Evolutionary conservation across 2,329 filamentous ascomycete genomes (phyloP).

Genomic region (Penicillium palitans): DNA sequence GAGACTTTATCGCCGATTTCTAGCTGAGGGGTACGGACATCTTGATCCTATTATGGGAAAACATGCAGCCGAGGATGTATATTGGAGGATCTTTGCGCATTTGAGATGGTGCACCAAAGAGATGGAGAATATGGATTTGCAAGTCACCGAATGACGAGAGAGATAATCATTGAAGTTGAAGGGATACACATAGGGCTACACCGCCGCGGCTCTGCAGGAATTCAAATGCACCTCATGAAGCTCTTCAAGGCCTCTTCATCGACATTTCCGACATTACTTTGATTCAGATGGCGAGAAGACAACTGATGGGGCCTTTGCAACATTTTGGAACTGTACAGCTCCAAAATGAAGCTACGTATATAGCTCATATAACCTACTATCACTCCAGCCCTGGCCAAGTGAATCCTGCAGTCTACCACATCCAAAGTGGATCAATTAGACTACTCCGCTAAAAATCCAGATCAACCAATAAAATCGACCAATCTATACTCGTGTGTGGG

Average conservation of each 20-base stretch:
- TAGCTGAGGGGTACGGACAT: constrained; percentile 29
- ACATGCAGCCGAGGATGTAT: constrained; percentile 19
- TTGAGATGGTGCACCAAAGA: background rate
- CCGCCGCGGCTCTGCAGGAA: background rate
- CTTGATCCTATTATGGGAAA: constrained; percentile 30
- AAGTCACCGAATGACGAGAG: background rate
- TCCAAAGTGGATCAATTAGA: constrained; percentile 5
- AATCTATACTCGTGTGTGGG: background rate
- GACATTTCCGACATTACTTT: background rate
- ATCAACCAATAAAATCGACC: background rate
- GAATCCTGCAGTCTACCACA: background rate
- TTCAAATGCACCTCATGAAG: background rate
- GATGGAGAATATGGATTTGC: background rate
- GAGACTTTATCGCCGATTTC: constrained; percentile 19
- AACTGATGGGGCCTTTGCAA: background rate
- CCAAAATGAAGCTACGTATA: background rate
- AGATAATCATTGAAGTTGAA: background rate
- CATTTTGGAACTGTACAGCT: background rate
- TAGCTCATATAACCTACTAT: background rate
- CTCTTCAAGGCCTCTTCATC: background rate
- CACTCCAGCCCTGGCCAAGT: background rate
- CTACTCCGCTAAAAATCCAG: constrained; percentile 3
- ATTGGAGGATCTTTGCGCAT: constrained; percentile 14
- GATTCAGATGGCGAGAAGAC: too few species aligned
- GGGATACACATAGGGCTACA: background rate